phyloP scores from a whole-genome alignment of 2,329 filamentous ascomycete genomes.

The Fusarium sp. region DNA sequence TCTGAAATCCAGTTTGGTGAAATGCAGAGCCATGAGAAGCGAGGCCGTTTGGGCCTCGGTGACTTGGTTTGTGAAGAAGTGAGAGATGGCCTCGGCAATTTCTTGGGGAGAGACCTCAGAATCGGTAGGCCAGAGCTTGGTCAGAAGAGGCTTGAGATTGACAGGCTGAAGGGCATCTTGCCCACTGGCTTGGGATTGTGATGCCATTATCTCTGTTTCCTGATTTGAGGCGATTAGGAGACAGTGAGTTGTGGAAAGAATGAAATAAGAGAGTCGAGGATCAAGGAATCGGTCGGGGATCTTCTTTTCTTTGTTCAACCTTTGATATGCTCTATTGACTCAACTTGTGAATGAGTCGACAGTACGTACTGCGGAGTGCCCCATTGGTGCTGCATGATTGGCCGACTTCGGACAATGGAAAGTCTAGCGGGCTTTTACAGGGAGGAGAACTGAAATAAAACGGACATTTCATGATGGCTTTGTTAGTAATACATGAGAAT shows the following conservation, averaged over 20 bases:
- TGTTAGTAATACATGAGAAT: not conserved
- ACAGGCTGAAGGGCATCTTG: conserved; percentile 55
- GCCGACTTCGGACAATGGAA: conserved; percentile 37
- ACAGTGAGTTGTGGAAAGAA: not conserved
- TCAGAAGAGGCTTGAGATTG: conserved; percentile 80
- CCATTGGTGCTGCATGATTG: conserved; percentile 40
- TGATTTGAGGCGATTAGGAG: not conserved
- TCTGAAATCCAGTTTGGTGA: conserved; percentile 86
- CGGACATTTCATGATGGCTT: conserved; percentile 23
- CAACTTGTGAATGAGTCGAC: conserved; percentile 33
- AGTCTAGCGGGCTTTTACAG: conserved; percentile 15
- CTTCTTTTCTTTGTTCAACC: conserved; percentile 31
- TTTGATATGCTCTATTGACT: conserved; percentile 47
- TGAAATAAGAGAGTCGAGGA: not conserved
- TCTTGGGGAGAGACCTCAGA: conserved; percentile 78
- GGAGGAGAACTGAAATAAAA: conserved; percentile 22
- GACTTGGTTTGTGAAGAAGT: conserved; percentile 92
- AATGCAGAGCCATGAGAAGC: conserved; percentile 91
- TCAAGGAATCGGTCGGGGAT: conserved; percentile 8
- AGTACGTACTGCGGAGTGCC: conserved; percentile 45
- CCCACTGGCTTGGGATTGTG: conserved; percentile 47
- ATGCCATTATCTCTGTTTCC: conserved; percentile 50
- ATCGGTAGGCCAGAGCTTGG: conserved; percentile 76
- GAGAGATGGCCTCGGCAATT: conserved; percentile 89
- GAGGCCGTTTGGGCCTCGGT: conserved; percentile 91